Conservation (phyloP, 2,329 filamentous ascomycete species). For the Trichoderma lentiforme region DNA sequence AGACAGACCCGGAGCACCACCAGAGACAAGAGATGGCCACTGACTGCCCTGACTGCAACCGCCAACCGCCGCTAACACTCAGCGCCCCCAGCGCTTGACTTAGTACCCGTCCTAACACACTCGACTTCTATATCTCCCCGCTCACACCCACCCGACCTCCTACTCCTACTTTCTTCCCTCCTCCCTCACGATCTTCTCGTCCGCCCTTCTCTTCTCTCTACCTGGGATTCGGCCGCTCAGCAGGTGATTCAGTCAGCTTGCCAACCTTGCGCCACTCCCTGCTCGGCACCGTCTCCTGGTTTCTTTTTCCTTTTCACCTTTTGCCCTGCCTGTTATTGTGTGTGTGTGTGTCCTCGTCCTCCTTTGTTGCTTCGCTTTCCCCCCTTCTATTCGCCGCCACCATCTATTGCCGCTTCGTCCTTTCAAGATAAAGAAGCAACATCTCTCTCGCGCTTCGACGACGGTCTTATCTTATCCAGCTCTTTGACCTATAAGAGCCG, state of each 20-base stretch:
- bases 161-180: slow-evolving; percentile 31
- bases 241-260: slow-evolving; percentile 48
- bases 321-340: slow-evolving; percentile 16
- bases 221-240: slow-evolving; percentile 54
- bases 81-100: slow-evolving; percentile 18
- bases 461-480: not conserved
- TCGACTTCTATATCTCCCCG: slow-evolving; percentile 41
- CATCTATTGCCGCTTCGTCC: not conserved
- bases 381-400: not conserved
- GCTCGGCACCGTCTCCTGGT: slow-evolving; percentile 52
- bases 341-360: slow-evolving; percentile 1
- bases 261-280: slow-evolving; percentile 31
- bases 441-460: not conserved
- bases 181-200: slow-evolving; percentile 57
- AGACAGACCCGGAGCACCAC: not conserved
- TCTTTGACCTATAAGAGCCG: not conserved
- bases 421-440: not conserved
- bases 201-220: slow-evolving; percentile 53
- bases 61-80: slow-evolving; percentile 16
- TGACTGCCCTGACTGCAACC: slow-evolving; percentile 12
- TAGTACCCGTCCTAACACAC: slow-evolving; percentile 8
- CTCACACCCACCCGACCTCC: slow-evolving; percentile 42
- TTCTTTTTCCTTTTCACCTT: slow-evolving; percentile 42
- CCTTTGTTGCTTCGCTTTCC: slow-evolving; percentile 10
- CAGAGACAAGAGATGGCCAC: not conserved